Evolutionary conservation across 1,284 basidiomycete species (phyloP).

Genomic region (Puccinia sorghi): DNA sequence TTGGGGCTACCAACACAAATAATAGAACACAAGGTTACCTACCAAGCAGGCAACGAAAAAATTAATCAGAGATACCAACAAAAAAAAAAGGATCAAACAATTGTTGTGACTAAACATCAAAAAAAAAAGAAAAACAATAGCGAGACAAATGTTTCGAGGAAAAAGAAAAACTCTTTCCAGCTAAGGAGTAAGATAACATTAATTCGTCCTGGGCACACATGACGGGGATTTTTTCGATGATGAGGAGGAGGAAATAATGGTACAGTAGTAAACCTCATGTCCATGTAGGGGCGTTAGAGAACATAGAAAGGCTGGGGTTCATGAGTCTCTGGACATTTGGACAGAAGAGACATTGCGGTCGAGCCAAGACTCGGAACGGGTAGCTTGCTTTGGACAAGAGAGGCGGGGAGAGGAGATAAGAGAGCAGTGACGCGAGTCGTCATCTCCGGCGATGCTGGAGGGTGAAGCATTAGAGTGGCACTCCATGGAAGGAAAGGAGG

Average conservation of each 20-base stretch:
- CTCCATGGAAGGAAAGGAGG: constrained; percentile 22
- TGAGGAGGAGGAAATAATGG: not conserved
- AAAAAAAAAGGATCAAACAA: too few species aligned
- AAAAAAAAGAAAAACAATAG: too few species aligned
- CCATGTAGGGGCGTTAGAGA: not conserved
- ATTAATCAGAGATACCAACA: too few species aligned
- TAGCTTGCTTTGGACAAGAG: constrained; percentile 9
- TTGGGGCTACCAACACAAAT: too few species aligned
- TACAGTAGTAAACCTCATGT: not conserved
- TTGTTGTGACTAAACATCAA: too few species aligned
- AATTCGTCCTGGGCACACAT: too few species aligned
- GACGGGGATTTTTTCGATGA: too few species aligned
- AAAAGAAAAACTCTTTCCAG: too few species aligned
- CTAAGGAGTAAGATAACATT: too few species aligned
- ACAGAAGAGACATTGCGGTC: constrained; percentile 1
- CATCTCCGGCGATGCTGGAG: not conserved
- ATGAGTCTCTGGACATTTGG: constrained; percentile 13
- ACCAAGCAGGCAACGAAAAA: too few species aligned
- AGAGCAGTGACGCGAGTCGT: constrained; percentile 11
- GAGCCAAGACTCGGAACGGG: not conserved
- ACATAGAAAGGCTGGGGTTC: not conserved
- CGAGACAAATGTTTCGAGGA: too few species aligned
- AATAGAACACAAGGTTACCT: too few species aligned
- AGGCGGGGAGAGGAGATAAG: constrained; percentile 28
- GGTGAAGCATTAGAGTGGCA: constrained; percentile 23